Conservation (phyloP, 192 early-diverging fungal species). For the Coemansia sp. region DNA sequence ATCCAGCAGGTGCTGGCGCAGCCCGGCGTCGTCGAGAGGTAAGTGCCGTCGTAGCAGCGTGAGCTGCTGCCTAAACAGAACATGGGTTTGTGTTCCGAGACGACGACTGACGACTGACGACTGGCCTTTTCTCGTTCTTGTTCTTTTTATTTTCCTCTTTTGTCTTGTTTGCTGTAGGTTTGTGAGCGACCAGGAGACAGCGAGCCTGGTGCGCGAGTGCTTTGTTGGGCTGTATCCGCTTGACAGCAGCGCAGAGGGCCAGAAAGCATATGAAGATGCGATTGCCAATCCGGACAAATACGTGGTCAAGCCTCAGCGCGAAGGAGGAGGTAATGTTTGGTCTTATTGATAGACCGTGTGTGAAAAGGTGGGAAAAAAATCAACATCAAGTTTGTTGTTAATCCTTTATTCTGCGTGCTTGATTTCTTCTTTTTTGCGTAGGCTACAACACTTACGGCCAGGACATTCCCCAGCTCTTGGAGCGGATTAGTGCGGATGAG, state of each 20-base stretch:
- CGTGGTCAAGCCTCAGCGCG: slow-evolving; percentile 95
- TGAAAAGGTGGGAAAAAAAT: background rate
- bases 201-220: slow-evolving; percentile 59
- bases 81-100: no score
- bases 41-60: slow-evolving; percentile 11
- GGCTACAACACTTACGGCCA: slow-evolving; percentile 87
- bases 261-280: slow-evolving; percentile 64
- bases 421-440: background rate
- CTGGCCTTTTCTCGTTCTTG: background rate
- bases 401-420: background rate
- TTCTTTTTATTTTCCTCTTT: background rate
- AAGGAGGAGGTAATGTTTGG: slow-evolving; percentile 71
- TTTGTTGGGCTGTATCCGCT: slow-evolving; percentile 93
- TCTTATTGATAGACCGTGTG: background rate
- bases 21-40: slow-evolving; percentile 79
- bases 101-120: no score
- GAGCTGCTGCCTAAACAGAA: no score
- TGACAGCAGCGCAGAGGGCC: slow-evolving; percentile 64
- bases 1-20: slow-evolving; percentile 88
- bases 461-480: slow-evolving; percentile 67
- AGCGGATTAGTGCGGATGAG: slow-evolving; percentile 58
- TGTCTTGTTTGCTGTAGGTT: slow-evolving; percentile 32
- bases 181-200: slow-evolving; percentile 45
- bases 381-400: background rate
- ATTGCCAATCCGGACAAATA: slow-evolving; percentile 62